phyloP scores from a whole-genome alignment of 2,329 filamentous ascomycete species.

The Onygena corvina region DNA sequence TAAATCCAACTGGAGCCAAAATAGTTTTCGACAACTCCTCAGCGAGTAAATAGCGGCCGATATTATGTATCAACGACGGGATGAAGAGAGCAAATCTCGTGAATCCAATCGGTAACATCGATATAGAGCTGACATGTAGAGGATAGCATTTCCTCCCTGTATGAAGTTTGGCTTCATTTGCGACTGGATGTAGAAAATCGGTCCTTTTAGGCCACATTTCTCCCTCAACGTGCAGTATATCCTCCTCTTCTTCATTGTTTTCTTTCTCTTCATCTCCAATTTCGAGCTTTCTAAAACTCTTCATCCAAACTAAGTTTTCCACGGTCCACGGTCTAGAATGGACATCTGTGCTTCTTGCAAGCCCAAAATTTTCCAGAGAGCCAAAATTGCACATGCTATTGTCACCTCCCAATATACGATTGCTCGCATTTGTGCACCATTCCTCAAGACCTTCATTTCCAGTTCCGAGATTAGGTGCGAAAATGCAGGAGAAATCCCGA shows the following conservation, averaged over 20 bases:
- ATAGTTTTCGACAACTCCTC: slow-evolving; percentile 46
- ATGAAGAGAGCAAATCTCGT: slow-evolving; percentile 48
- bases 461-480: slow-evolving; percentile 15
- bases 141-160: slow-evolving; percentile 16
- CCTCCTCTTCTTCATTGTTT: slow-evolving; percentile 4
- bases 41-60: slow-evolving; percentile 55
- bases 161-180: slow-evolving; percentile 15
- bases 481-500: slow-evolving; percentile 18
- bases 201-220: slow-evolving; percentile 23
- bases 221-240: slow-evolving; percentile 20
- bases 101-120: slow-evolving; percentile 36
- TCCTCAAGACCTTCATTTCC: slow-evolving; percentile 9
- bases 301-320: slow-evolving; percentile 15
- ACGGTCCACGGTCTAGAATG: slow-evolving; percentile 15
- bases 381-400: slow-evolving; percentile 6
- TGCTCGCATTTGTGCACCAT: slow-evolving; percentile 18
- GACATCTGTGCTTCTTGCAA: slow-evolving; percentile 15
- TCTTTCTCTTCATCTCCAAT: slow-evolving; percentile 5
- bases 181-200: slow-evolving; percentile 24
- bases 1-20: slow-evolving; percentile 43
- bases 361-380: slow-evolving; percentile 13
- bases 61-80: slow-evolving; percentile 58
- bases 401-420: slow-evolving; percentile 10
- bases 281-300: slow-evolving; percentile 8
- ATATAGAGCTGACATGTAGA: slow-evolving; percentile 22